phyloP scores from a whole-genome alignment of 2,329 filamentous ascomycete genomes.

The Colletotrichum endophyticum region DNA sequence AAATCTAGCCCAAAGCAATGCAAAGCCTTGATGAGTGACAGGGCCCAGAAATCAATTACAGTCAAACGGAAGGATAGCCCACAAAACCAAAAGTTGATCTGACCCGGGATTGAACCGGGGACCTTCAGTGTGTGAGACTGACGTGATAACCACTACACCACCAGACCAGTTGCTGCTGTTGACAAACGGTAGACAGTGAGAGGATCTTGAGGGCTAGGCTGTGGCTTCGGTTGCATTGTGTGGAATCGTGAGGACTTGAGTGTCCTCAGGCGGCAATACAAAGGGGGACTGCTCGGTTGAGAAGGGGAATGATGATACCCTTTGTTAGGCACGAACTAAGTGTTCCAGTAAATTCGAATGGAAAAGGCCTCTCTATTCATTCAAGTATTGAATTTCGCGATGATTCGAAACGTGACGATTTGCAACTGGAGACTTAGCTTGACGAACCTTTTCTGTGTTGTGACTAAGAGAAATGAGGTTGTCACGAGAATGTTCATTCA shows the following conservation, averaged over 20 bases:
- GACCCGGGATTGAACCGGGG: neutral
- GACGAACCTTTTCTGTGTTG: neutral
- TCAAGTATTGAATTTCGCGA: neutral
- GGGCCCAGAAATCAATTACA: neutral
- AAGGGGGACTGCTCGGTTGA: neutral
- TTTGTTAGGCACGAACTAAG: neutral
- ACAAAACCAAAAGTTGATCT: neutral
- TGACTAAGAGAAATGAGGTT: neutral
- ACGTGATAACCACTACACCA: neutral
- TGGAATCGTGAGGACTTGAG: neutral
- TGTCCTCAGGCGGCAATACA: neutral
- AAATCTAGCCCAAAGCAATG: accelerated
- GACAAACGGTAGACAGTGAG: neutral
- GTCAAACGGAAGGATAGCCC: too few species aligned
- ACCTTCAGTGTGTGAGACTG: neutral
- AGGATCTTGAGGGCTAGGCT: neutral
- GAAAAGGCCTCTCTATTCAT: neutral
- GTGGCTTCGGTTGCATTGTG: neutral
- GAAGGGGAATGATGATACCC: neutral
- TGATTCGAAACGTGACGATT: neutral
- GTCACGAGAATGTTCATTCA: neutral
- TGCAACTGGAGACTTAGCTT: neutral
- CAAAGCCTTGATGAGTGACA: neutral
- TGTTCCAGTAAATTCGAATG: neutral
- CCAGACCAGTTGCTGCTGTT: neutral